Conservation (phyloP, 345 rosid genomes). For the Rhizophora mangle region DNA sequence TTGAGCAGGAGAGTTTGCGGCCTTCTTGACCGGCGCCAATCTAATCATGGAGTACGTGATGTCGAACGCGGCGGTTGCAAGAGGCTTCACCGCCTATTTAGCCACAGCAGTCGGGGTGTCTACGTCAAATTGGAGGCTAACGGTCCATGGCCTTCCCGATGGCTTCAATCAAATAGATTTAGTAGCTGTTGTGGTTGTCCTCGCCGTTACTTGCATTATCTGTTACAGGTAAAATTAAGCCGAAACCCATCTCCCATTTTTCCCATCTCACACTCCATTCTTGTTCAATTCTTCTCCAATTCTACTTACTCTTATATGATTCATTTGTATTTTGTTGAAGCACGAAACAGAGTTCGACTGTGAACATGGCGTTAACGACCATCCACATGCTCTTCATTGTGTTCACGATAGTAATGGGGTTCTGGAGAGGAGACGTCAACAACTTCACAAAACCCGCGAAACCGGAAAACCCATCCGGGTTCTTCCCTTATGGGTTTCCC, state of each 20-base stretch:
- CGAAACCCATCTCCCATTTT: background rate
- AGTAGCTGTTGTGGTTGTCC: slow-evolving; percentile 52
- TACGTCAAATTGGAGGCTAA: slow-evolving; percentile 60
- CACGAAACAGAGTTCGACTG: slow-evolving; percentile 68
- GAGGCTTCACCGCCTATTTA: slow-evolving; percentile 69
- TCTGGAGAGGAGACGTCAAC: slow-evolving; percentile 57
- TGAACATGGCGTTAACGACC: slow-evolving; percentile 74
- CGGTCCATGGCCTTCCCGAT: slow-evolving; percentile 46
- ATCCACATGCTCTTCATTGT: slow-evolving; percentile 70
- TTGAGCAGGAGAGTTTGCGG: slow-evolving; percentile 69
- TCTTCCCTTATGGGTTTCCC: slow-evolving; percentile 61
- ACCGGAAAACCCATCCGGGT: slow-evolving; percentile 57
- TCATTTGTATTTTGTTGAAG: slow-evolving; percentile 19
- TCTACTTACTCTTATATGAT: background rate
- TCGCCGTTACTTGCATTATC: slow-evolving; percentile 59
- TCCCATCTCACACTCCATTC: background rate
- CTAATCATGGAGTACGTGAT: slow-evolving; percentile 79
- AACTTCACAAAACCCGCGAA: slow-evolving; percentile 54
- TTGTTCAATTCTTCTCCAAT: background rate
- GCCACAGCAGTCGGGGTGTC: slow-evolving; percentile 73
- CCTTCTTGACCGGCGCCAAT: slow-evolving; percentile 87
- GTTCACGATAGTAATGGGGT: slow-evolving; percentile 75
- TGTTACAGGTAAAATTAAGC: slow-evolving; percentile 47
- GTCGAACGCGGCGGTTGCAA: slow-evolving; percentile 92
- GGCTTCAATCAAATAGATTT: slow-evolving; percentile 82